Base-by-base conservation (phyloP, 192 early-diverging fungal species). In the Podila horticola region DNA sequence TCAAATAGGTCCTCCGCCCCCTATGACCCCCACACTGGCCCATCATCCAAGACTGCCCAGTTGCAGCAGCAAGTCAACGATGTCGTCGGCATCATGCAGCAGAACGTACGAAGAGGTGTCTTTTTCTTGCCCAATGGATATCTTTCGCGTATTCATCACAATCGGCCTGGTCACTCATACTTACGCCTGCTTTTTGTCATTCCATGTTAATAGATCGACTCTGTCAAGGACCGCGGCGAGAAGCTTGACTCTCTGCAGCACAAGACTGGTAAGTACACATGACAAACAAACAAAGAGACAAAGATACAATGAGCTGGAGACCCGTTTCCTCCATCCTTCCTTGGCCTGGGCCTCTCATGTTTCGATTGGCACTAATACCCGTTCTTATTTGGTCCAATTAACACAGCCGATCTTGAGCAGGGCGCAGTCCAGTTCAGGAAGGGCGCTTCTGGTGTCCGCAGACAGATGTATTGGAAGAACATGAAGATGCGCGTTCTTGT, bases 381-480 rank as follows among this genome's bases (percentile, higher is more conserved):
- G 15, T 26, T 19, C 24, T 59, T 49, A 1, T 52, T 57, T 57
- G 15, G 38, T 17, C 52, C 11, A 13, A 62, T n/a, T 19, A 24
- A 24, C 51, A 67, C 66, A 81, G 77, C 71, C 33, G 77, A 81
- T 57, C 77, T 81, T 60, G 77, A 81, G 67, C 70, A 72, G 58
- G 77, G 77, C 22, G 77, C 77, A 17, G 59, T 81, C 17, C 77
- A 81, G 28, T 98, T 99, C 88, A 89, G 89, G 55, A 87, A 89
- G 62, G 93, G 93, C 49, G 95, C 96, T 3, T 89, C 90, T 36
- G 72, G 84, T 33, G 95, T 96, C 12, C 91, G 95, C 67, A 94
- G 94, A 86, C 89, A 90, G 72, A 97, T 97, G 96, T 97, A 95
- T 94, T 97, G 95, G 96, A 94, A 94, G 83, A 95, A 97, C 74